phyloP scores from a whole-genome alignment of 805 yeast species.

The Metschnikowia santaceciliae region DNA sequence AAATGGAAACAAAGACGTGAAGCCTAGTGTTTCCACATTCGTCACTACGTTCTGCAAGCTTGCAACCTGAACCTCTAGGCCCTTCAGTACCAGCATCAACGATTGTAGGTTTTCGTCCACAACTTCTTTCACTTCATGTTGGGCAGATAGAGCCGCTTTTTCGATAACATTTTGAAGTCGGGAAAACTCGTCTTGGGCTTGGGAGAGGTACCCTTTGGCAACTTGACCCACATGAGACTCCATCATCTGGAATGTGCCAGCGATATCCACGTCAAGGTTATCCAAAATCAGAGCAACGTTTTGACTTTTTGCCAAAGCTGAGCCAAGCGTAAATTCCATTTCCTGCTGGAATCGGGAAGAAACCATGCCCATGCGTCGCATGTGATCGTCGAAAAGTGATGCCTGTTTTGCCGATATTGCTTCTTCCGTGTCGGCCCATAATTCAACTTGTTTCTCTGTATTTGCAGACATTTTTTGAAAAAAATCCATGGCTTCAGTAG shows the following conservation, averaged over 20 bases:
- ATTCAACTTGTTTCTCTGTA: slow-evolving; percentile 3
- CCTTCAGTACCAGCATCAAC: not conserved
- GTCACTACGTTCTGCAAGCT: slow-evolving; percentile 4
- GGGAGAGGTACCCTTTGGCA: not conserved
- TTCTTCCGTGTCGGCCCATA: slow-evolving; percentile 4
- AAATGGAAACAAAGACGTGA: not conserved
- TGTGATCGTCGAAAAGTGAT: slow-evolving; percentile 5
- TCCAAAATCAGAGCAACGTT: not conserved
- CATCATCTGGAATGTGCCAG: not conserved
- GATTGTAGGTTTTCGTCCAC: not conserved
- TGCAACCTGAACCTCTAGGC: not conserved
- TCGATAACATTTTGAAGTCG: not conserved
- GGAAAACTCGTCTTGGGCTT: not conserved
- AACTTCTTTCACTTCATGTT: not conserved
- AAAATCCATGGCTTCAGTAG: not conserved
- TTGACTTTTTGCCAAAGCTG: not conserved
- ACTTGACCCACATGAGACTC: slow-evolving; percentile 1
- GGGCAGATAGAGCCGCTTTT: not conserved
- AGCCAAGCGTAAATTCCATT: not conserved
- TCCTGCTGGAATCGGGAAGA: not conserved
- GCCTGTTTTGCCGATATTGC: slow-evolving; percentile 1
- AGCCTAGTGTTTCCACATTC: not conserved
- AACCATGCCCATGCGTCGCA: not conserved
- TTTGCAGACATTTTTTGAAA: slow-evolving; percentile 1
- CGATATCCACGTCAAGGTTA: not conserved